Base-by-base conservation (phyloP, 306 rosid species). In the Prosopis cineraria region DNA sequence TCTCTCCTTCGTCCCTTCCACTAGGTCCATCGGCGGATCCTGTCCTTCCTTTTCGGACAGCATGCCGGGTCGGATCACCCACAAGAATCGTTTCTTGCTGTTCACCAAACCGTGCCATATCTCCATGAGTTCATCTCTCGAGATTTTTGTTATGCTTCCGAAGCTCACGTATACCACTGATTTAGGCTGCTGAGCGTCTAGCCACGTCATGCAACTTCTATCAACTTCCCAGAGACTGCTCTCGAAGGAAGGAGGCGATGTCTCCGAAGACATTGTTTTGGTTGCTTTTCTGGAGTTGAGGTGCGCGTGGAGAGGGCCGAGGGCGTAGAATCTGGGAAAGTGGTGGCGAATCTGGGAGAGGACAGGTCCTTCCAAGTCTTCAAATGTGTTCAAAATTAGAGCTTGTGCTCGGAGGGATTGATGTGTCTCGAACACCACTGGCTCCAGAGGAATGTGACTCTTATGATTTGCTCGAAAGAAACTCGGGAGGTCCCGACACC, bases 81-180 rank as follows among this genome's bases (percentile, higher is more conserved):
- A 48, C 56, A 48, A n/a, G 56, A 48, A 48, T 10, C 3, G 56
- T 6, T 48, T 48, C 56, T 48, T 48, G 24, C 56, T 48, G 3
- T 48, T 48, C 56, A 48, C 56, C 56, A 88, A 43, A 24, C 91
- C 91, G 4, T 80, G 30, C 87, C 87, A 85, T 0, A 87, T 71
- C 82, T 48, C 56, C 56, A 19, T 17, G 22, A 19, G 56, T 10
- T 19, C 25, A 19, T 48, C 56, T 17, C 56, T 48, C 10, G 66
- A 52, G 13, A 75, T 7, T 0, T 5, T 73, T 6, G 56, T 48
- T 48, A n/a, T 19, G 25, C 56, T 48, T 48, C 56, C 25, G 6
- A 47, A 47, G 53, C 53, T 47, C 53, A 47, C 22, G 6, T 47
- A 47, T 47, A 47, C 17, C 20, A 47, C 53, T 4, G 53, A 47